Base-by-base conservation (phyloP, 257 asterid genomes). In the Craterostigma plantagineum region DNA sequence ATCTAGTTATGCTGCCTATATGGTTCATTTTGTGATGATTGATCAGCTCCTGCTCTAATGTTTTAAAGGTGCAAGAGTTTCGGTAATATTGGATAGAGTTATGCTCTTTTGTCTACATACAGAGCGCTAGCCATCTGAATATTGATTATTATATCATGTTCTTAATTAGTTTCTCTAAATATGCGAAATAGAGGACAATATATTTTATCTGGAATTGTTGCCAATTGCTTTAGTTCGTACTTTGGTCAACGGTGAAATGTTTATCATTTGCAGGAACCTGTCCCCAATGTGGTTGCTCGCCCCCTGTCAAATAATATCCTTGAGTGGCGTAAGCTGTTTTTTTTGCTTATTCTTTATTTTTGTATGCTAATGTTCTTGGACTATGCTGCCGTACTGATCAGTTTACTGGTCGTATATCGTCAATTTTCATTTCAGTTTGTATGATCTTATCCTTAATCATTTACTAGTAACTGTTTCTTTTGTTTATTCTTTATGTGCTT, bases 281-380 rank as follows among this genome's bases (percentile, higher is more conserved):
- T 84, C 65, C 79, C 99, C 34, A 79, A 80, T 66, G 83, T 90
- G 63, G 85, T 77, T 55, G 96, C 96, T 53, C 92, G 93, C 18
- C 99, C 99, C 67, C 63, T 66, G 47, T 94, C 87, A 39, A 90
- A 75, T 45, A 79, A 90, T 77, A 90, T 90, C 59, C 96, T 90
- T 48, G 99, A 83, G 61, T 90, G 99, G 96, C 94, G 96, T 84
- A 76, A 72, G 99, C 71, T 64, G 41, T 46, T 40, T 50, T 38
- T 23, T 13, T 5, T 14, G 4, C 33, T n/a, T n/a, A 18, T 35
- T 38, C 11, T 44, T 37, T 43, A 33, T 36, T 46, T 10, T 16
- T 44, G 42, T 43, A 33, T 36, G 50, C 8, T 16, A 12, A 52
- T 35, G 50, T 6, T 23, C 30, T 23, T 23, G 30, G 30, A 23